Evolutionary conservation across 2,329 filamentous ascomycete genomes (phyloP), one percentile per base, ranked within the genome.

Genomic region (Ascochyta koolunga): DNA sequence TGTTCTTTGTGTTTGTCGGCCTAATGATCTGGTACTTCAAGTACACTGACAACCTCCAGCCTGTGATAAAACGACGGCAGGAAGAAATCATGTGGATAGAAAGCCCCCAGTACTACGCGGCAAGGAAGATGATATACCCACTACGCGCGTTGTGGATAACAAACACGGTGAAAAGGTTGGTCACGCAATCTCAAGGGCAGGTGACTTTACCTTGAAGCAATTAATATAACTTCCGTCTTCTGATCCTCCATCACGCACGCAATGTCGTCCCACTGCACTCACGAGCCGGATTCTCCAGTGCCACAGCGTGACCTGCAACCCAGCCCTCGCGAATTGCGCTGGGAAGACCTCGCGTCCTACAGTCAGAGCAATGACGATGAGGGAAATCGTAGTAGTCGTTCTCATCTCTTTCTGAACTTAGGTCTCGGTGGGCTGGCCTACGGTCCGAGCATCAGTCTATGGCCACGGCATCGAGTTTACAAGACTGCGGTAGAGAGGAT

Each of bases 281-380:
- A 39, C 15, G 21, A 33, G 6, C n/a, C 33, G 1, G 40, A 38
- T 4, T 18, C 18, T 9, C 39, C 25, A 5, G 9, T 39, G 11
- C 27, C 40, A 1, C 25, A 19, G n/a, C 5, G 16, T 5, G 8
- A 24, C 4, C 15, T 5, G 2, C 39, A 27, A n/a, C 21, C 19
- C 13, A 2, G 5, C 2, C 7, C 10, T 6, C 16, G 10, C 16
- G 35, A 48, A 16, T 18, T 5, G 2, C 8, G 7, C n/a, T 46
- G 42, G 49, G 49, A 46, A 36, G 49, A 46, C 3, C 22, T 52
- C n/a, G 41, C 41, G 9, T 35, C 42, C 4, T 43, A 50, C 25
- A 18, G 24, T 7, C 39, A 32, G 4, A 43, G 32, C 15, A 43
- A 32, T 32, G 39, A 50, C 15, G 24, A 38, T 7, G 33, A 37